Evolutionary conservation across 148 eudicot genomes (phyloP), one percentile per base, ranked within the genome.

Genomic region (Spergularia marina): DNA sequence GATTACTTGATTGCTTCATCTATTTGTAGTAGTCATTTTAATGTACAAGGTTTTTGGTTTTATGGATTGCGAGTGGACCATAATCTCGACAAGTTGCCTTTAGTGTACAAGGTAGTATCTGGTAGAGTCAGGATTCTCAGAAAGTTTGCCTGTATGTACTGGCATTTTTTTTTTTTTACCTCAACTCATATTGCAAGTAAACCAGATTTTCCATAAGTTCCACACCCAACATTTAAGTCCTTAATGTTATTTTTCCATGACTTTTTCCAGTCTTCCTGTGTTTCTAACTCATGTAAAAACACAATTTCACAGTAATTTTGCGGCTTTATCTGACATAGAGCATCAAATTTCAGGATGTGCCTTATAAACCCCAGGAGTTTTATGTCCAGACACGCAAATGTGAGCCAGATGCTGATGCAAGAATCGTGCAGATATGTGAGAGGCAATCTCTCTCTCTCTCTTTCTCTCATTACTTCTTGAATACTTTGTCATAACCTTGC

Each of bases 341-440:
- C 75, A 51, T 25, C 10, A 60, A 23, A 41, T 65, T 76, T 20
- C 73, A 90, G 97, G 97, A 94, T 78, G 97, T 94, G 47, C 85
- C 91, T 30, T 94, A 94, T 81, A 91, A 82, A 77, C 98, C 97
- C 41, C 84, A 88, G 68, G 98, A 94, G 71, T 86, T 80, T 36
- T 86, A 76, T 76, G 88, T 91, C 70, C 65, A 86, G 76, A 94
- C 97, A 1, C 91, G 98, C 41, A 91, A 91, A 80, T 91, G 97
- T 76, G 89, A 86, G 82, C 90, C 89, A 3, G 90, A 90, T 85
- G 97, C 98, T 76, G 92, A 90, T 82, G 87, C 93, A 34, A 65
- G 81, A 61, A 79, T 94, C 66, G 98, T 94, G 74, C 25, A 84
- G 81, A 83, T 82, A 54, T 94, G 98, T 73, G 97, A 89, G 87